These are phyloP conservation scores for Bruguiera hainesii DNA, from an alignment of 441 rosid genomes.

Conservation along the genomic window DNA sequence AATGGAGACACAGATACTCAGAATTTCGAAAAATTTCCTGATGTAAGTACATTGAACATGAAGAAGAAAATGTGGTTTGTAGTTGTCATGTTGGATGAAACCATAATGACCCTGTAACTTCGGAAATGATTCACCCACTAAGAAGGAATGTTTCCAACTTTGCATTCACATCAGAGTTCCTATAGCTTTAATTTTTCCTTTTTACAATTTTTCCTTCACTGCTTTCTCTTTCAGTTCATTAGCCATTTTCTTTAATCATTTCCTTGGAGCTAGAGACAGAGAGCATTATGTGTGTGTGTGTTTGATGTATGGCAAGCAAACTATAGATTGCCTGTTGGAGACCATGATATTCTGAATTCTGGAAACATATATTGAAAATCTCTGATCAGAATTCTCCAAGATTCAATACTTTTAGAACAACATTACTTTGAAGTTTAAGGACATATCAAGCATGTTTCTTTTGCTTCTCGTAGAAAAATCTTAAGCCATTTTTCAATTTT, in stretches of 20 bases:
- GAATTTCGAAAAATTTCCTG: slow-evolving; percentile 96
- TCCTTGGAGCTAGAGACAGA: too few relatives aligned
- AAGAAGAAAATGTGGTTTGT: neutral
- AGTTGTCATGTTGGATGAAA: neutral
- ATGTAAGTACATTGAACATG: slow-evolving; percentile 50
- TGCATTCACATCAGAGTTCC: too few relatives aligned
- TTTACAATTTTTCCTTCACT: too few relatives aligned
- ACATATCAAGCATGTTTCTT: neutral
- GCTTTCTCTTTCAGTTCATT: too few relatives aligned
- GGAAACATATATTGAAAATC: neutral
- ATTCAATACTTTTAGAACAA: neutral
- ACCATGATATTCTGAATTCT: neutral
- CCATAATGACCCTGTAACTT: neutral
- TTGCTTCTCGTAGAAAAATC: neutral
- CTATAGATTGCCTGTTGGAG: neutral
- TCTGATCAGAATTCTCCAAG: neutral
- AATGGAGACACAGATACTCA: slow-evolving; percentile 88
- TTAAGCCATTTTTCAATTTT: neutral
- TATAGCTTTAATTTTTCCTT: too few relatives aligned
- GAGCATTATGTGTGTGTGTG: too few relatives aligned
- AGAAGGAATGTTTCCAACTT: too few relatives aligned
- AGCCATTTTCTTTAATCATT: too few relatives aligned
- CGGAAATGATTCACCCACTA: neutral
- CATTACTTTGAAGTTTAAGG: neutral
- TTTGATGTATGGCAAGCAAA: too few relatives aligned